Conservation (phyloP, 2,329 filamentous ascomycete species). For the Colletotrichum limetticola region DNA sequence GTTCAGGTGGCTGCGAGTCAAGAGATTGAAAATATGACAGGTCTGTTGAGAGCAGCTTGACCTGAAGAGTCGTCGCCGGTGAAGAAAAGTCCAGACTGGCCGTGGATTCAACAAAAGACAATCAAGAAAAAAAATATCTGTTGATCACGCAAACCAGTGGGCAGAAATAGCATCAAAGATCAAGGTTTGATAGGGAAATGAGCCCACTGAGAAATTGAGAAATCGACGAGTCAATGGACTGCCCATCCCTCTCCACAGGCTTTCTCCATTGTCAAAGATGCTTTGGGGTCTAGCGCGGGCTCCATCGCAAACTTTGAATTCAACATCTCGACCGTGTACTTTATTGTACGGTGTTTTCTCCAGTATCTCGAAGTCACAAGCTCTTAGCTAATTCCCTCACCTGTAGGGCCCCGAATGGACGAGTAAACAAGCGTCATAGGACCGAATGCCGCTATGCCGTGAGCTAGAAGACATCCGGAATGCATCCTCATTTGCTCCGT, state of each 20-base stretch:
- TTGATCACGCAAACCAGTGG: not conserved
- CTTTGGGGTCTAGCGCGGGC: not conserved
- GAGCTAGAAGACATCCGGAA: not conserved
- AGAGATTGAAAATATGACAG: not conserved
- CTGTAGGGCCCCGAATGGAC: not conserved
- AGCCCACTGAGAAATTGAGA: not conserved
- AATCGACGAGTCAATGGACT: not conserved
- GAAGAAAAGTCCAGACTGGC: not conserved
- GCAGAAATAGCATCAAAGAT: not conserved
- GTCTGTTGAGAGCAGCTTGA: not conserved
- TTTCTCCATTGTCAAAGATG: not conserved
- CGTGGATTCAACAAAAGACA: not conserved
- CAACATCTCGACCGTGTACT: not conserved
- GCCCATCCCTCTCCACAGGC: not conserved
- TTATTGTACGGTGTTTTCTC: not conserved
- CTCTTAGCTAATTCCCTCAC: not conserved
- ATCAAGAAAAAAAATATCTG: not conserved
- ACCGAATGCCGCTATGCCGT: not conserved
- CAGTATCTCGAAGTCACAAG: not conserved
- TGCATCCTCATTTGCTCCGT: not conserved
- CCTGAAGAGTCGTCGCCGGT: not conserved
- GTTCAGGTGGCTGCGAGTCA: conserved; percentile 8
- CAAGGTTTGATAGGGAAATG: not conserved
- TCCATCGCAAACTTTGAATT: not conserved
- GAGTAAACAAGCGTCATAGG: not conserved